phyloP scores from a whole-genome alignment of 345 rosid species.

The Acer saccharum region DNA sequence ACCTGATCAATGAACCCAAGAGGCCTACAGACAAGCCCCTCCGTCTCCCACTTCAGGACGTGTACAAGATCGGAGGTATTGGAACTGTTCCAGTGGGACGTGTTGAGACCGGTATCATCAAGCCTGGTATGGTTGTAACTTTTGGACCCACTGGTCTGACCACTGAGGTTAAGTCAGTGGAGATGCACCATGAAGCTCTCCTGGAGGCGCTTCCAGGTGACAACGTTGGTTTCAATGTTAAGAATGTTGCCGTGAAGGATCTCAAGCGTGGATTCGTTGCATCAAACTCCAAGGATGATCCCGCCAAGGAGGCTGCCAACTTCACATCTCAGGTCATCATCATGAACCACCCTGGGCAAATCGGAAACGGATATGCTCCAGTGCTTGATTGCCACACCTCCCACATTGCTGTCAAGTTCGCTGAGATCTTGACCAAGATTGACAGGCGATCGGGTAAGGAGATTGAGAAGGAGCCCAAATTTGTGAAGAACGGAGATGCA shows the following conservation, averaged over 20 bases:
- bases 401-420: conserved; percentile 39
- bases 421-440: conserved; percentile 69
- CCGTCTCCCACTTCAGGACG: conserved; percentile 38
- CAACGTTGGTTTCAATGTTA: conserved; percentile 43
- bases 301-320: conserved; percentile 27
- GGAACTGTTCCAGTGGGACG: conserved; percentile 46
- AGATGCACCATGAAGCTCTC: conserved; percentile 47
- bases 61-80: conserved; percentile 45
- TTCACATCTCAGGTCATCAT: conserved; percentile 27
- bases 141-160: conserved; percentile 39
- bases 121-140: conserved; percentile 41
- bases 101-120: conserved; percentile 36
- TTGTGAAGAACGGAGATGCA: conserved; percentile 71
- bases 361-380: conserved; percentile 25
- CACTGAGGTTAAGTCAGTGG: conserved; percentile 43
- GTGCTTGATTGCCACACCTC: conserved; percentile 25
- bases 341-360: conserved; percentile 28
- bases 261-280: conserved; percentile 25
- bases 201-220: conserved; percentile 45
- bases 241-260: conserved; percentile 23
- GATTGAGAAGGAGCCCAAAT: conserved; percentile 69
- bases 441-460: conserved; percentile 79
- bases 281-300: conserved; percentile 26
- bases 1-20: conserved; percentile 47
- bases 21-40: conserved; percentile 39